Evolutionary conservation across 345 rosid species (phyloP), one percentile per base, ranked within the genome.

Genomic region (Camelina sativa): DNA sequence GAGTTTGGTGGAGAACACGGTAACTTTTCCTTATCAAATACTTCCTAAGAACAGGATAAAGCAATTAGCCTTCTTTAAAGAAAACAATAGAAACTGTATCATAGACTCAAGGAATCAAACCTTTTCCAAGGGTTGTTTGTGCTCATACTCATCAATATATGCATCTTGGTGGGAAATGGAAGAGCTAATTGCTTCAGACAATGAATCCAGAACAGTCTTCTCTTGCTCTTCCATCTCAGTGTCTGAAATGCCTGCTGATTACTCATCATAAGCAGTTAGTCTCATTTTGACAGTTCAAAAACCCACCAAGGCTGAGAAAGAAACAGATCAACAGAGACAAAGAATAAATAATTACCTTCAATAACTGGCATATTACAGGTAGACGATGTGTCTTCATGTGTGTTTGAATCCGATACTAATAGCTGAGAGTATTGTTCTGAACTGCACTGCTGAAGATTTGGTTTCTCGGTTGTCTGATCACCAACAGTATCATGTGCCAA

Each of bases 1-100:
- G 86, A 84, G 44, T 69, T 52, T 60, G 91, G 76, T 58, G 88
- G 82, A 71, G 94, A 84, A 82, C 72, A 44, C 3, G 80, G 75
- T 44, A 71, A 76, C 5, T 75, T 77, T 5, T 55, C 73, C 81
- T 67, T 83, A 32, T 76, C 82, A 25, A 56, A 53, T 40, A 76
- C 67, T 28, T 83, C 84, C 96, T 91, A 83, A 70, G n/a, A n/a
- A n/a, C n/a, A n/a, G n/a, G n/a, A n/a, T n/a, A n/a, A n/a, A n/a
- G n/a, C n/a, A n/a, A n/a, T n/a, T n/a, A n/a, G n/a, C n/a, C n/a
- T n/a, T n/a, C n/a, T n/a, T n/a, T 60, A 19, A 54, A 69, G 25
- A 40, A 46, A 64, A 58, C 8, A 66, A 7, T 7, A 40, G 47
- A 38, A 25, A 23, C 62, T 16, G 65, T 20, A 5, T 54, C 11